Evolutionary conservation across 1,139 yeast genomes (phyloP).

Genomic region (Taiozyma sp.): DNA sequence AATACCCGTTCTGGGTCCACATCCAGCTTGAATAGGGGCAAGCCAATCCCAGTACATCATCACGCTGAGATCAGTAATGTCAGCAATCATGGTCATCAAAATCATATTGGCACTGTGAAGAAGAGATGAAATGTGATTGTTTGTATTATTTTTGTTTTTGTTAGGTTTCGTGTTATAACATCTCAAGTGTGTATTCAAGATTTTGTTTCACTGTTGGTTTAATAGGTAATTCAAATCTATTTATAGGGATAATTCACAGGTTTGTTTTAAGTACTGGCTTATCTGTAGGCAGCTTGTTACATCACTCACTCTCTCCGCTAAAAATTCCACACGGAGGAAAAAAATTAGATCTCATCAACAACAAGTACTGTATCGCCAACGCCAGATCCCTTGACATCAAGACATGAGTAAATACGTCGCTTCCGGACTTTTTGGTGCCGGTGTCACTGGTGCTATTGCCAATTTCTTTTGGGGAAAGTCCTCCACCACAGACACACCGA

Average conservation of each 20-base stretch:
- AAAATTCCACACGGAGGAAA: not conserved
- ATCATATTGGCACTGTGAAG: not conserved
- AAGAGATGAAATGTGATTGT: not conserved
- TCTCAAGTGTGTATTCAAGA: not conserved
- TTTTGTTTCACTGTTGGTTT: not conserved
- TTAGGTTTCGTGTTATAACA: not conserved
- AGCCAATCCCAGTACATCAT: not conserved
- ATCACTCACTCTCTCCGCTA: too few species aligned
- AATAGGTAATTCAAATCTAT: not conserved
- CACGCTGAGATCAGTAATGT: not conserved
- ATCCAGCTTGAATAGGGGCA: not conserved
- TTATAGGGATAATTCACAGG: not conserved
- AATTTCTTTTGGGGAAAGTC: constrained; percentile 23
- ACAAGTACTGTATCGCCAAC: not conserved
- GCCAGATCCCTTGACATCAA: not conserved
- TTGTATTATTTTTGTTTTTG: not conserved
- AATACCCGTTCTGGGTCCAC: not conserved
- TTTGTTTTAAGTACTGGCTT: not conserved
- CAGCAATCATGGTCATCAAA: not conserved
- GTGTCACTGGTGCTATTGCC: constrained; percentile 18
- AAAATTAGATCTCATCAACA: not conserved
- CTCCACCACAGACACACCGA: constrained; percentile 4
- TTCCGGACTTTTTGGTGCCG: constrained; percentile 17
- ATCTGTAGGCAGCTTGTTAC: not conserved
- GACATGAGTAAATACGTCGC: constrained; percentile 17